phyloP scores from a whole-genome alignment of 1,284 basidiomycete species.

The Ceratorhiza oryzae-sativae region DNA sequence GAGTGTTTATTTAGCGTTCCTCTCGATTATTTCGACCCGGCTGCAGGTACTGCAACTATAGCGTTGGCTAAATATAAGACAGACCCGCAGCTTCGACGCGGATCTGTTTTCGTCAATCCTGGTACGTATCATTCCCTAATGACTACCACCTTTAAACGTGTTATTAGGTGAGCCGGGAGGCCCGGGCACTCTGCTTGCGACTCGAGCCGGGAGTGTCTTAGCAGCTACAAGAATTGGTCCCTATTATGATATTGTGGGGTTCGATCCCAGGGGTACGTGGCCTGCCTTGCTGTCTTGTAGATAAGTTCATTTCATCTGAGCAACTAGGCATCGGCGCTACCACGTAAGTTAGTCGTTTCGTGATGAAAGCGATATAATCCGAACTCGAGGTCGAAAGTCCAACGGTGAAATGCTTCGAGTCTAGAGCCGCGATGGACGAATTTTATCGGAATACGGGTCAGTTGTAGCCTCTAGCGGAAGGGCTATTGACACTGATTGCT shows the following conservation, averaged over 20 bases:
- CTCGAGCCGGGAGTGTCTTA: neutral
- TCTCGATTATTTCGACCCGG: conserved; percentile 22
- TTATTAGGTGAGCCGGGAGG: conserved; percentile 35
- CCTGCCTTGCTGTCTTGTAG: neutral
- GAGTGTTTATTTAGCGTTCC: conserved; percentile 19
- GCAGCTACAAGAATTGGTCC: conserved; percentile 12
- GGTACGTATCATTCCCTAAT: neutral
- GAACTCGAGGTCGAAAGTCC: conserved; percentile 47
- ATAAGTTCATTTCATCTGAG: neutral
- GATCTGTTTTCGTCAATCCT: conserved; percentile 21
- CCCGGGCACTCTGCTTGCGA: neutral
- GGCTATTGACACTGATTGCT: neutral
- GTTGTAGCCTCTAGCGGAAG: neutral
- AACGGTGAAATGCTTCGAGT: conserved; percentile 52
- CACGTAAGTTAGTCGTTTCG: neutral
- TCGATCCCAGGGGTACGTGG: conserved; percentile 33
- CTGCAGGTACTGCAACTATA: conserved; percentile 25
- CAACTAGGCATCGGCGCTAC: conserved; percentile 21
- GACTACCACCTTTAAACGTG: neutral
- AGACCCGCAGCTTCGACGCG: conserved; percentile 14
- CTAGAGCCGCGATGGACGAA: conserved; percentile 33
- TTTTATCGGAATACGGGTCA: conserved; percentile 31
- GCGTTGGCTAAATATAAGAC: conserved; percentile 26
- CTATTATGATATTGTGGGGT: conserved; percentile 36
- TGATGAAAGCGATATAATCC: neutral